A percentile compares a stretch with the other conserved stretches of the same genome.
Evolutionary conservation across 306 rosid genomes (phyloP).

Genomic region (Prunus mongolica): DNA sequence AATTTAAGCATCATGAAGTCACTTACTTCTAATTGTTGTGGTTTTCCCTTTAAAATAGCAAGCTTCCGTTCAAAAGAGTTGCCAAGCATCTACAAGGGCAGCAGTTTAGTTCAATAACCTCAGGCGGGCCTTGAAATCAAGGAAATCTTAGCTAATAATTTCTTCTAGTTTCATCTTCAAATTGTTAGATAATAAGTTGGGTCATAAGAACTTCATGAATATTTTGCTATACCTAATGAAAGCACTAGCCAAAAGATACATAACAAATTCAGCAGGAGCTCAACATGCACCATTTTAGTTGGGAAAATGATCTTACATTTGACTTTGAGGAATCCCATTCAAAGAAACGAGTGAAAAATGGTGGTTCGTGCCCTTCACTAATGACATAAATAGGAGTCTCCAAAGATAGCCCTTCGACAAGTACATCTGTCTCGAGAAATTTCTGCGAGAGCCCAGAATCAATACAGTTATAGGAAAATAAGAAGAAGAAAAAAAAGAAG

Average conservation of each 20-base stretch:
- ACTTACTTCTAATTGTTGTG: constrained; percentile 58
- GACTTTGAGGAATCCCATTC: constrained; percentile 76
- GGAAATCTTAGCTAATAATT: background rate
- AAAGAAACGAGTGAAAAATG: constrained; percentile 80
- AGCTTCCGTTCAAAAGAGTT: constrained; percentile 96
- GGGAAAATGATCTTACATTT: constrained; percentile 50
- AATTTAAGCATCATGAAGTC: constrained; percentile 1
- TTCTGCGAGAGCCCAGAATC: constrained; percentile 46
- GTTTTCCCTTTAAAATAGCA: constrained; percentile 68
- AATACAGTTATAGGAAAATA: constrained; percentile 11
- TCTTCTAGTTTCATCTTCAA: no score
- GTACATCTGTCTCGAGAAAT: constrained; percentile 72
- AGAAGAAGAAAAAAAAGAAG: background rate
- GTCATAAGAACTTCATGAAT: no score
- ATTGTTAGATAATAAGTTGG: no score
- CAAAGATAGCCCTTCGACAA: constrained; percentile 57
- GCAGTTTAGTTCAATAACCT: constrained; percentile 17
- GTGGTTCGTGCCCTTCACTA: constrained; percentile 80
- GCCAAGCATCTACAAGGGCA: constrained; percentile 66
- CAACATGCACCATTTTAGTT: background rate
- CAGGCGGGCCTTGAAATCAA: background rate
- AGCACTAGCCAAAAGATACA: background rate
- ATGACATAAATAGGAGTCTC: constrained; percentile 69
- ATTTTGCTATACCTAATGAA: no score
- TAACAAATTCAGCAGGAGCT: background rate